Evolutionary conservation across 2,329 filamentous ascomycete species (phyloP), one percentile per base, ranked within the genome.

Genomic region (Trichoderma cornu-damae): DNA sequence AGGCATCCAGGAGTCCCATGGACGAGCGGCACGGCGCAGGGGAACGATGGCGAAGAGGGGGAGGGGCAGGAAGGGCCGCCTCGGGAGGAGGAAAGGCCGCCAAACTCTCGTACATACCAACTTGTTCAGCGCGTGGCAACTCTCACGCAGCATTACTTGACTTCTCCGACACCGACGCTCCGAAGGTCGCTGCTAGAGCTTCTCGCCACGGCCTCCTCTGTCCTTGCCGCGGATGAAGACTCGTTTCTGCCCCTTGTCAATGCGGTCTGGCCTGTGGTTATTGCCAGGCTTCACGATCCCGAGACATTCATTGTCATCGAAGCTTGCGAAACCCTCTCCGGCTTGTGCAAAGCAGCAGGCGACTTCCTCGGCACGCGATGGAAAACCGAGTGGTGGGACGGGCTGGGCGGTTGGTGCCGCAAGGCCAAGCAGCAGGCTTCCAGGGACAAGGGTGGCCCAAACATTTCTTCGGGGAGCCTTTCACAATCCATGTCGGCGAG

Each of bases 171-270:
- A 0, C 85, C 92, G 0, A 82, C 84, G 9, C 80, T 99, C 7
- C 86, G 93, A 38, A 84, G 84, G 28, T 89, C 87, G 0, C 79
- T 99, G 3, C 82, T 99, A 8, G 81, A 84, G 14, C 83, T 97
- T 5, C 81, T 97, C 11, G 76, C 80, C 24, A 90, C 85, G 0
- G 86, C 90, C 3, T 81, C 87, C 4, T 82, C 86, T 1, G 80
- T 88, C 1, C 81, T 99, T 3, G 82, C 87, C 0, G 78, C 77
- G 3, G 85, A 96, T 63, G 88, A 96, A 68, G 85, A 92, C 60
- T 83, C 85, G 0, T 96, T 96, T 68, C 74, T 99, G 1, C 94
- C 94, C 0, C 79, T 97, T 0, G 85, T 97, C 64, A 94, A 97
- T 70, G 86, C 88, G 3, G 77, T 97, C 6, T 99, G 93, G 93